A percentile compares a stretch with the other conserved stretches of the same genome.
phyloP scores from a whole-genome alignment of 495 filamentous ascomycete genomes.

The Hyaloscypha bicolor region DNA sequence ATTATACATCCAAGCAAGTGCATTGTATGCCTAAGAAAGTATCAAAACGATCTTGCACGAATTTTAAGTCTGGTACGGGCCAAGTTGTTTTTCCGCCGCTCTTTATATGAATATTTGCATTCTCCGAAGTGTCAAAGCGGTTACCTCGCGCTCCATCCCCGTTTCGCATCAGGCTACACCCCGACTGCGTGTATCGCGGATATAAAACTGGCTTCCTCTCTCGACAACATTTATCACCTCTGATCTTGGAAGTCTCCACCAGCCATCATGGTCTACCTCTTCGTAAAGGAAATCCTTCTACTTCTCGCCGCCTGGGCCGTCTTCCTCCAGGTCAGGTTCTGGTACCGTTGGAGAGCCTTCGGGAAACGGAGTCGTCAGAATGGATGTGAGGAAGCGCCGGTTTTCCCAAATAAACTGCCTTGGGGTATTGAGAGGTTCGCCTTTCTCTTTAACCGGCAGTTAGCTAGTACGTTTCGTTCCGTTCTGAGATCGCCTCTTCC shows the following conservation, averaged over 20 bases:
- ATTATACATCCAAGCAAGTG: too few relatives aligned
- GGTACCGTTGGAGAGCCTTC: constrained; percentile 18
- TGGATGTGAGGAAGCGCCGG: constrained; percentile 18
- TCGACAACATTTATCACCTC: background rate
- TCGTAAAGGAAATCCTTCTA: constrained; percentile 9
- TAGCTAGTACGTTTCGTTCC: constrained; percentile 11
- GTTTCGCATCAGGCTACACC: too few relatives aligned
- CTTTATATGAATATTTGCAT: too few relatives aligned
- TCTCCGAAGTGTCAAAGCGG: too few relatives aligned
- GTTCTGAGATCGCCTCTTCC: background rate
- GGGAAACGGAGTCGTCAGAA: constrained; percentile 14
- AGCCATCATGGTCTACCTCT: constrained; percentile 15
- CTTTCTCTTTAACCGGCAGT: constrained; percentile 4
- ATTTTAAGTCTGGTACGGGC: too few relatives aligned
- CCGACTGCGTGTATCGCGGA: too few relatives aligned
- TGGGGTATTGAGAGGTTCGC: constrained; percentile 21
- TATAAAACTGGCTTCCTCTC: background rate
- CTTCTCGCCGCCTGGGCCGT: constrained; percentile 13
- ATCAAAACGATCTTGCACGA: too few relatives aligned
- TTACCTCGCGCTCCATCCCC: too few relatives aligned
- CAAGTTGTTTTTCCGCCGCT: too few relatives aligned
- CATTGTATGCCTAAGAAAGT: too few relatives aligned
- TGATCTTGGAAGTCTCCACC: background rate
- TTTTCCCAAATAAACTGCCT: constrained; percentile 21
- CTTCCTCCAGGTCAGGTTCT: constrained; percentile 14